Base-by-base conservation (phyloP, 352 stramenopile genomes). In the Globisporangium polare region DNA sequence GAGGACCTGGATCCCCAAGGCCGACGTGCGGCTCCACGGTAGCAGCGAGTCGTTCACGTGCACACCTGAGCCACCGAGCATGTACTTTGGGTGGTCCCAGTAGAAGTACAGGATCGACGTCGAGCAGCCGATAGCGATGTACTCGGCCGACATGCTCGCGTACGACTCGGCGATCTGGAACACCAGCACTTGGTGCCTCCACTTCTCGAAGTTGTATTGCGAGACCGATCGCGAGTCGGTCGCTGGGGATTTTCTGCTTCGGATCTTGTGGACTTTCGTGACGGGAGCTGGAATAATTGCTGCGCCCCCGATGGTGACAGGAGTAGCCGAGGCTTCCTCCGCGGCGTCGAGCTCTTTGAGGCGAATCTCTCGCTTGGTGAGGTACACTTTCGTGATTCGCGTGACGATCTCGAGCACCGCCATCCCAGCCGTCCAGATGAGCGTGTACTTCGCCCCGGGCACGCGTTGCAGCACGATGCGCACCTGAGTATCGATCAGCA, bases 91-190 rank as follows among this genome's bases (percentile, higher is more conserved):
- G 43, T 82, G 72, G 0, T 60, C 65, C 17, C 60, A 67, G 45
- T 70, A 80, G 47, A 77, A 83, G 33, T 74, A 73, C 2, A 78
- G 49, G 9, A 75, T 73, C 3, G 62, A 78, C 55, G 76, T 60
- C 3, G 75, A 81, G 52, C 73, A 84, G 0, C 65, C 73, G 35
- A 84, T 80, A 0, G 73, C 71, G 29, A 84, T 75, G 43, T 84
- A 84, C 60, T 84, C 75, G 20, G 75, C 70, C 33, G 77, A 78
- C 73, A 84, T 84, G 39, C 79, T 73, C 45, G 72, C 73, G 24
- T 72, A 74, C 15, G 64, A 31, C 49, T 84, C 75, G 1, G 73
- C 71, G 17, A 73, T 73, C 24, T 81, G 63, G 22, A 78, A 67
- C 0, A 53, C 42, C 2, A 84, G 20, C 2, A 72, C 29, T 5